A percentile compares a stretch with the other conserved stretches of the same genome.
Evolutionary conservation across 805 yeast genomes (phyloP).

Genomic region (Danielozyma ontarioensis): DNA sequence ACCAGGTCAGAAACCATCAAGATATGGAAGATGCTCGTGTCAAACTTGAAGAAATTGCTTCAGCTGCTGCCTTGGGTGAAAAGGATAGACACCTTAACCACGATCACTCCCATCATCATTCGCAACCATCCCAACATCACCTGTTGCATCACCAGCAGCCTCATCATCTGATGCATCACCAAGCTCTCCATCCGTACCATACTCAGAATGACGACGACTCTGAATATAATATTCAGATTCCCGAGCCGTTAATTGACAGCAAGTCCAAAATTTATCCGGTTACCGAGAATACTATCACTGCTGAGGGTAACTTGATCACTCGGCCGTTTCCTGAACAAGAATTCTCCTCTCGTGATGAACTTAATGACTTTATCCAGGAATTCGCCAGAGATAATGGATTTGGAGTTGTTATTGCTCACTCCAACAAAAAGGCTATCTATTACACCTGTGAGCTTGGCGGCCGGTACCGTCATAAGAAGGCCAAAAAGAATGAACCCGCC

Average conservation of each 20-base stretch:
- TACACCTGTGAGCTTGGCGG: constrained; percentile 59
- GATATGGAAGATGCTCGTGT: constrained; percentile 23
- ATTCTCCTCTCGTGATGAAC: constrained; percentile 44
- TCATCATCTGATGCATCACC: constrained; percentile 4
- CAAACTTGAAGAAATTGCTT: constrained; percentile 29
- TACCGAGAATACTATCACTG: constrained; percentile 40
- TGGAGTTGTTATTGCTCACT: constrained; percentile 56
- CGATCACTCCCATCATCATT: constrained; percentile 1
- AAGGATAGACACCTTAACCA: neutral
- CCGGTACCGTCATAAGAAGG: constrained; percentile 47
- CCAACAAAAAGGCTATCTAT: constrained; percentile 53
- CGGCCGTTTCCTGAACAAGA: constrained; percentile 51
- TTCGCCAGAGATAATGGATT: constrained; percentile 55
- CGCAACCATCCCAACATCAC: neutral
- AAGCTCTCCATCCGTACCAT: constrained; percentile 13
- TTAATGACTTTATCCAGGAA: constrained; percentile 50
- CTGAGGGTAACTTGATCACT: constrained; percentile 48
- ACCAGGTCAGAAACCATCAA: constrained; percentile 12
- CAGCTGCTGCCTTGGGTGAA: constrained; percentile 14
- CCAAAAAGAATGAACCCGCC: constrained; percentile 13
- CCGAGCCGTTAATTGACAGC: constrained; percentile 40
- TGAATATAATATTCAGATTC: constrained; percentile 42
- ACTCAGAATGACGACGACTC: constrained; percentile 26
- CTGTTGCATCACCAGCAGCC: constrained; percentile 6
- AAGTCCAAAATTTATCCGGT: constrained; percentile 40